Percentiles rank a stretch among this genome's conserved stretches.
Evolutionary conservation across 257 asterid genomes (phyloP).

Genomic region (Striga asiatica): DNA sequence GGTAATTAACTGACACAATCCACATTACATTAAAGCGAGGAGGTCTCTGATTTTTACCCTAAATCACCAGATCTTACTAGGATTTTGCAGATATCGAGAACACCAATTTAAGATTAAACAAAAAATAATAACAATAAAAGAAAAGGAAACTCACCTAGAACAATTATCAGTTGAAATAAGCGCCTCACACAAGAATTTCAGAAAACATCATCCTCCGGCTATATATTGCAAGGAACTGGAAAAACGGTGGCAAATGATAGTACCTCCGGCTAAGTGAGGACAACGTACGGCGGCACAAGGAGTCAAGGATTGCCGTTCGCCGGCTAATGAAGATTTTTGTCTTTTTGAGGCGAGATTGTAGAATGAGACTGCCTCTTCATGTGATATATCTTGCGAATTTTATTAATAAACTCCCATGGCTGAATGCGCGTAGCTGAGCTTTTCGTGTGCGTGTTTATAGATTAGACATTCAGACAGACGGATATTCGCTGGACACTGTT

Average conservation of each 20-base stretch:
- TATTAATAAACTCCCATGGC: neutral
- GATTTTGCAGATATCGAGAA: no score
- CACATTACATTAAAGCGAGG: no score
- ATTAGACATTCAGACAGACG: conserved; percentile 18
- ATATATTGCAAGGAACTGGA: conserved; percentile 7
- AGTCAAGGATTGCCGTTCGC: no score
- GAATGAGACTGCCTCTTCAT: neutral
- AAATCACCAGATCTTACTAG: no score
- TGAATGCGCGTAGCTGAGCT: conserved; percentile 14
- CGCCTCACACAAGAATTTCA: conserved; percentile 15
- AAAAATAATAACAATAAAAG: neutral
- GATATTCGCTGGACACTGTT: conserved; percentile 15
- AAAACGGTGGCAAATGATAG: conserved; percentile 15
- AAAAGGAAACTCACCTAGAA: conserved; percentile 1
- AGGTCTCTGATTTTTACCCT: neutral
- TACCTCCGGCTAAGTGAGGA: no score
- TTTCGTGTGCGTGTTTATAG: conserved; percentile 9
- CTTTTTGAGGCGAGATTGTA: neutral
- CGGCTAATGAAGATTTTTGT: neutral
- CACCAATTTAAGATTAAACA: no score
- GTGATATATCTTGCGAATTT: neutral
- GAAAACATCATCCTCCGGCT: neutral
- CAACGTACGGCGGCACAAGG: no score
- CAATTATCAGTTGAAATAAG: conserved; percentile 10
- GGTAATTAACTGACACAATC: no score